Conservation (phyloP, 2,329 filamentous ascomycete species). For the Mollisiaceae sp. region DNA sequence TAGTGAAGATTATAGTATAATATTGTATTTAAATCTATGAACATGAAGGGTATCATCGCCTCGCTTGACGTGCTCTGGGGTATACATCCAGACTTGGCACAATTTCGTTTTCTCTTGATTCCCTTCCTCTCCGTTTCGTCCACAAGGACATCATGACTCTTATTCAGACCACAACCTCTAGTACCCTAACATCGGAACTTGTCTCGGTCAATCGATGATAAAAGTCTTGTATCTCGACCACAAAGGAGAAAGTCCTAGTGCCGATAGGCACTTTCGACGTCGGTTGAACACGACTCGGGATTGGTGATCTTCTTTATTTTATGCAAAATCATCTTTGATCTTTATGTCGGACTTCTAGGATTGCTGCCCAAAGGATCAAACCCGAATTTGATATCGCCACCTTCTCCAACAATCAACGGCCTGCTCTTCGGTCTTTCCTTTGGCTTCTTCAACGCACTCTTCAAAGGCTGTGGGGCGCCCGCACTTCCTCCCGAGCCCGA, state of each 20-base stretch:
- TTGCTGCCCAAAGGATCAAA: slow-evolving; percentile 4
- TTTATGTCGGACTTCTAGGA: slow-evolving; percentile 4
- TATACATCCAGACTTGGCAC: neutral
- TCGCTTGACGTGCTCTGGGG: neutral
- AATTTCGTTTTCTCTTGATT: neutral
- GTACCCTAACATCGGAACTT: too few species aligned
- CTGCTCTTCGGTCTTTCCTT: slow-evolving; percentile 1
- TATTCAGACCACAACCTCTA: too few species aligned
- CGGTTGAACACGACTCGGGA: too few species aligned
- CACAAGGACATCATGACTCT: neutral
- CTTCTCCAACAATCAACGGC: neutral
- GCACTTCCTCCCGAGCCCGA: neutral
- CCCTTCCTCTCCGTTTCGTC: neutral
- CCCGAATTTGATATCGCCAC: neutral
- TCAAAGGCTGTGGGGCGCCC: neutral
- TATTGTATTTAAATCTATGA: neutral
- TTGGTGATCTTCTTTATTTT: too few species aligned
- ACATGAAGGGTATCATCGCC: slow-evolving; percentile 5
- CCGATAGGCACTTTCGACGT: too few species aligned
- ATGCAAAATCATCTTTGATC: neutral
- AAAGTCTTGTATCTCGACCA: too few species aligned
- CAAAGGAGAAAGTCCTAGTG: too few species aligned
- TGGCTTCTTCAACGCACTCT: slow-evolving; percentile 8
- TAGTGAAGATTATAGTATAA: slow-evolving; percentile 39
- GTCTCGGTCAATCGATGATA: too few species aligned